These are phyloP conservation scores for Cladosporium sp. DNA, from an alignment of 2,329 filamentous ascomycete species.

Conservation along the genomic window DNA sequence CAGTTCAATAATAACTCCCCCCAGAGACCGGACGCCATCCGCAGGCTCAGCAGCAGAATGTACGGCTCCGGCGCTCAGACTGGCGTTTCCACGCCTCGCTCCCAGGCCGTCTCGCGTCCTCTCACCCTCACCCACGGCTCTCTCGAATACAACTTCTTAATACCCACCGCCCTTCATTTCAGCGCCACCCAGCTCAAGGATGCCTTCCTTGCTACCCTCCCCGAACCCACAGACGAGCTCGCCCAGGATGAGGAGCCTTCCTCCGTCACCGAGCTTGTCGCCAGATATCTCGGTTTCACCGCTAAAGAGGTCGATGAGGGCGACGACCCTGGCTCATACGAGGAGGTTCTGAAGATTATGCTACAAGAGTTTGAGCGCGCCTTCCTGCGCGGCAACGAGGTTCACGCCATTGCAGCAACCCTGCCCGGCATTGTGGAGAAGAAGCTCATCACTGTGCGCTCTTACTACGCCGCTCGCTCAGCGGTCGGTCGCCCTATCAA, in stretches of 20 bases:
- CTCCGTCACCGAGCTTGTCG: constrained; percentile 86
- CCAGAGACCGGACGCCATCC: constrained; percentile 13
- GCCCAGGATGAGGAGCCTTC: constrained; percentile 99
- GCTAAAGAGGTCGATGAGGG: constrained; percentile 86
- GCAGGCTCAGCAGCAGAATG: constrained; percentile 54
- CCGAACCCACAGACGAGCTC: constrained; percentile 90
- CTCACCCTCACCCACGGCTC: constrained; percentile 88
- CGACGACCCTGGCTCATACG: constrained; percentile 87
- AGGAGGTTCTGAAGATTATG: constrained; percentile 87
- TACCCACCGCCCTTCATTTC: constrained; percentile 93
- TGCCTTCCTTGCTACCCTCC: constrained; percentile 78
- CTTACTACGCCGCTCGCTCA: constrained; percentile 86
- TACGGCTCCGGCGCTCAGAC: constrained; percentile 85
- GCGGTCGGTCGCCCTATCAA: constrained; percentile 83
- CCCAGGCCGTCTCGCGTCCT: constrained; percentile 85
- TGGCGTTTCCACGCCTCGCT: constrained; percentile 94
- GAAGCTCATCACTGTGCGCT: constrained; percentile 82
- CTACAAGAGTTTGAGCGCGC: constrained; percentile 95
- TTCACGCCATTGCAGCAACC: constrained; percentile 80
- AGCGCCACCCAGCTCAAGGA: constrained; percentile 94
- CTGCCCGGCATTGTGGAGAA: constrained; percentile 89
- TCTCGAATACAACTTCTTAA: constrained; percentile 92
- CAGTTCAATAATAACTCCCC: constrained; percentile 10
- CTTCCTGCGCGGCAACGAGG: constrained; percentile 92
- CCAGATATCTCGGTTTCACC: constrained; percentile 87